Conservation (phyloP, 2,329 filamentous ascomycete genomes). For the Fusarium subglutinans region DNA sequence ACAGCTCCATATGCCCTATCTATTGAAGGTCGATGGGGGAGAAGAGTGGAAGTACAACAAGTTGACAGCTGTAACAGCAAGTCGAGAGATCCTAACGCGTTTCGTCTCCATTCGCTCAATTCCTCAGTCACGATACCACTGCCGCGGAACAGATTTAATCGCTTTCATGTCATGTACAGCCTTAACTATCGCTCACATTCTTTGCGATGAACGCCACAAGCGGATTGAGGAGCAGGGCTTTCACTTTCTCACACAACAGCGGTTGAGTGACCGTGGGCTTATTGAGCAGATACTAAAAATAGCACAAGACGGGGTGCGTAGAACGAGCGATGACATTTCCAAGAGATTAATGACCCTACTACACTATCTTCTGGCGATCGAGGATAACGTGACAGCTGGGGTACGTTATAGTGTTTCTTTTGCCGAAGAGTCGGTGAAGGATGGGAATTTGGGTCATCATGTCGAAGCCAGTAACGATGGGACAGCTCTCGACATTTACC, state of each 20-base stretch:
- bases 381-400: constrained; percentile 47
- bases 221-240: constrained; percentile 14
- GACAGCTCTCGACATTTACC: constrained; percentile 47
- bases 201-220: constrained; percentile 39
- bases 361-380: constrained; percentile 53
- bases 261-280: constrained; percentile 53
- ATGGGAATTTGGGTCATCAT: constrained; percentile 36
- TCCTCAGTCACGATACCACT: constrained; percentile 52
- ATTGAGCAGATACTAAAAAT: constrained; percentile 49
- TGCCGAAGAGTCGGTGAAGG: constrained; percentile 16
- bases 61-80: constrained; percentile 54
- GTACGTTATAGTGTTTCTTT: constrained; percentile 36
- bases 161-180: constrained; percentile 60
- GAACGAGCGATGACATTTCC: constrained; percentile 51
- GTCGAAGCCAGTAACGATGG: constrained; percentile 9
- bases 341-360: constrained; percentile 52
- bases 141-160: constrained; percentile 60
- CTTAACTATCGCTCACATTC: constrained; percentile 59
- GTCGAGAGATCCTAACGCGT: constrained; percentile 59
- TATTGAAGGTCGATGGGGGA: constrained; percentile 52
- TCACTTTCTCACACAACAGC: constrained; percentile 52
- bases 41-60: constrained; percentile 57
- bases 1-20: constrained; percentile 64
- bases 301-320: constrained; percentile 48
- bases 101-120: constrained; percentile 56